phyloP scores from a whole-genome alignment of 805 yeast species.

The Metschnikowia anglica region DNA sequence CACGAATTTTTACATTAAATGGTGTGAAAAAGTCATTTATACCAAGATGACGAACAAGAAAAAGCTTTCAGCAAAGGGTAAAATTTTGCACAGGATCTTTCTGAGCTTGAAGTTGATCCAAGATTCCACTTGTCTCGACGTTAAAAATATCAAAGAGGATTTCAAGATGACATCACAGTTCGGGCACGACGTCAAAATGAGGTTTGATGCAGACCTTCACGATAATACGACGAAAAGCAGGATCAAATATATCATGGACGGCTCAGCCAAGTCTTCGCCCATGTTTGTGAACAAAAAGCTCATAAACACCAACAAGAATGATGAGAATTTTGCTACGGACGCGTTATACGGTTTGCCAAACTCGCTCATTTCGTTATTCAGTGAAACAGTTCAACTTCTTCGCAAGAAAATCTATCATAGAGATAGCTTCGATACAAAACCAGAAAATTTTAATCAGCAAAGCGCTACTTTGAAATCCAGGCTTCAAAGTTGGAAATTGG shows the following conservation, averaged over 20 bases:
- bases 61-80: constrained; percentile 71
- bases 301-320: constrained; percentile 49
- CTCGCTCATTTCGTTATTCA: constrained; percentile 68
- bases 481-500: constrained; percentile 65
- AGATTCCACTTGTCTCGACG: constrained; percentile 61
- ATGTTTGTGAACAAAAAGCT: constrained; percentile 42
- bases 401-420: constrained; percentile 58
- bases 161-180: constrained; percentile 26
- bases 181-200: constrained; percentile 32
- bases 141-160: constrained; percentile 37
- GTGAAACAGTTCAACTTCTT: constrained; percentile 66
- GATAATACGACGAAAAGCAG: constrained; percentile 17
- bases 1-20: constrained; percentile 69
- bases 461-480: constrained; percentile 41
- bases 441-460: constrained; percentile 35
- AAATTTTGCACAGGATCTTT: constrained; percentile 73
- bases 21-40: constrained; percentile 73
- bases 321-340: constrained; percentile 67
- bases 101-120: constrained; percentile 73
- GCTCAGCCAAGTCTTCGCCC: constrained; percentile 30
- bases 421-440: constrained; percentile 26
- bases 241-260: constrained; percentile 23
- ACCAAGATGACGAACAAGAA: constrained; percentile 65
- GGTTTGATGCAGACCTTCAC: constrained; percentile 17
- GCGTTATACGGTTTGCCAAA: constrained; percentile 84